These are phyloP conservation scores for Rhodotorula diobovata DNA, from an alignment of 768 basidiomycete genomes.

Conservation along the genomic window DNA sequence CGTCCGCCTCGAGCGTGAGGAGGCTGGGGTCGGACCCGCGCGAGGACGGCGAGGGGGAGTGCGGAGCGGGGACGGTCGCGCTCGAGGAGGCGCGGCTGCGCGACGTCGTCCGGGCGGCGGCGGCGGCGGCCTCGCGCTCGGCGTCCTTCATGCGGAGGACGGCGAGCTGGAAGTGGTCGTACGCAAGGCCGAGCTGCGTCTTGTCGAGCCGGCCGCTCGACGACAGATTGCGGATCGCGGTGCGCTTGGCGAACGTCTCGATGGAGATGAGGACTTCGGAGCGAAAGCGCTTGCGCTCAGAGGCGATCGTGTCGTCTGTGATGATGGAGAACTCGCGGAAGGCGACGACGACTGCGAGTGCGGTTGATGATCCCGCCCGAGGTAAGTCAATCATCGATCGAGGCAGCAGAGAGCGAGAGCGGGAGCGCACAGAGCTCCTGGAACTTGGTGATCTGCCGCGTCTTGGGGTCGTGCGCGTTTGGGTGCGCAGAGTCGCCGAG, in stretches of 20 bases:
- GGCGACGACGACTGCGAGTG: conserved; percentile 70
- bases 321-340: conserved; percentile 92
- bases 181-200: conserved; percentile 81
- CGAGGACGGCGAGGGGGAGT: conserved; percentile 22
- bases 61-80: conserved; percentile 1
- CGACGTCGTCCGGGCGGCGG: neutral
- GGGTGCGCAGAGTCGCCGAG: conserved; percentile 94
- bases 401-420: too few relatives aligned
- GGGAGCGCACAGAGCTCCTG: conserved; percentile 60
- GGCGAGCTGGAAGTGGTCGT: conserved; percentile 58
- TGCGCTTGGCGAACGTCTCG: conserved; percentile 87
- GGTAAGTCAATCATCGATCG: neutral
- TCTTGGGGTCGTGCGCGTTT: conserved; percentile 74
- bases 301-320: conserved; percentile 85
- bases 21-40: too few relatives aligned
- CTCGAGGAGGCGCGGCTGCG: conserved; percentile 23
- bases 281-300: conserved; percentile 78
- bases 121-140: conserved; percentile 1
- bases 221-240: conserved; percentile 80
- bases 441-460: conserved; percentile 91
- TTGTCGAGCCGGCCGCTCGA: conserved; percentile 74
- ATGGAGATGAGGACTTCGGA: conserved; percentile 86
- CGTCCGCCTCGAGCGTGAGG: neutral
- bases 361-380: too few relatives aligned
- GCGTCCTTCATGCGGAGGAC: conserved; percentile 33